Base-by-base conservation (phyloP, 23 red algal species). In the Gracilaria caudata region DNA sequence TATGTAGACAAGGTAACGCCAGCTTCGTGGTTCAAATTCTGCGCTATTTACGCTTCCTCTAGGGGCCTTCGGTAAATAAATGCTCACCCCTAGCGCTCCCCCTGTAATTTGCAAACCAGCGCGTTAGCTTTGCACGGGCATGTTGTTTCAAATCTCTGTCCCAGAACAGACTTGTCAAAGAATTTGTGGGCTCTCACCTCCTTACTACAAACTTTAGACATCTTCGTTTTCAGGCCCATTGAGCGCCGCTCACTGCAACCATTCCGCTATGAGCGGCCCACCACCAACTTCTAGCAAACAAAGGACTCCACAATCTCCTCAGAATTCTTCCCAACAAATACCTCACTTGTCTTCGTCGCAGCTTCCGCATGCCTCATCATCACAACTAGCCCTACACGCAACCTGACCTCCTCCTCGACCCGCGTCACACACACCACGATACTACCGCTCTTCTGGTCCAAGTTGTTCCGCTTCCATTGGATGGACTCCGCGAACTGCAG, bases 401-500 rank as follows among this genome's bases (percentile, higher is more conserved):
- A 60, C 57, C 11, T 59, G 79, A 49, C 79, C 58, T 5, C 58
- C 79, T 65, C 36, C 36, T 21, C 39, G 79, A 37, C 79, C 79
- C 28, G 51, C 79, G 3, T 44, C 79, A 2, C 58, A 83, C 11
- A 83, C 79, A 12, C 55, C 70, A 49, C 70, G 70, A 21, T 75
- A 75, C 70, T 75, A 75, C 19, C 37, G 70, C 10, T 49, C 70
- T 24, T 75, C 70, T 5, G 40, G 70, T 46, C 70, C 37, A 12
- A 47, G 70, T 49, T 46, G 40, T 47, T 75, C 70, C 9, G 70
- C 65, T 57, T 60, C 64, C 64, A 56, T 86, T 34, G 82, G 82
- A 58, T 86, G 82, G 82, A 86, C 82, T 19, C 82, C 82, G 11
- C 82, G 82, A 28, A 75, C 64, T 70, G 64, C 66, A 30, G 43